Evolutionary conservation across 805 yeast genomes (phyloP), one percentile per base, ranked within the genome.

Genomic region (Priceomyces castillae): DNA sequence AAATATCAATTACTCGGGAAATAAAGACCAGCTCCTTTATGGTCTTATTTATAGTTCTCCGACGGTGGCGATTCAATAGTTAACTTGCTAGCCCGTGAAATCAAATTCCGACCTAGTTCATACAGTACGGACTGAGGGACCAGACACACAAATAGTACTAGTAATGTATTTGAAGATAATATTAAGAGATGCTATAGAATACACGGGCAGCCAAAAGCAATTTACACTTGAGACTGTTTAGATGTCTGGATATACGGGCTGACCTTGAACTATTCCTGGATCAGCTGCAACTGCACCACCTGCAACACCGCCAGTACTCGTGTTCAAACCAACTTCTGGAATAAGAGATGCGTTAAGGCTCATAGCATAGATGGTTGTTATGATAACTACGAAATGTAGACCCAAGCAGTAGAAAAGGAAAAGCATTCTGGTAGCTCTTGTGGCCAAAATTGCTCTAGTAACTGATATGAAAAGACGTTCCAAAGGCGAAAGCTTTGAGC

Each of bases 391-490:
- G 11, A 81, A 68, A 63, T 90, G 97, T 46, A 92, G 65, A 4
- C 86, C 85, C 10, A 80, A 54, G 56, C 95, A 86, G 61, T 90
- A 90, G 3, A 72, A 69, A 37, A 88, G 73, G 61, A 89, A 88
- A 35, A 85, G 58, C 73, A 83, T 76, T 54, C 97, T 67, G 7
- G 90, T 81, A 12, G 80, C 65, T 50, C 84, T 74, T 41, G 87
- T 87, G 14, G 90, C 84, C 45, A 90, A 67, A n/a, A 90, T 77
- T 0, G 86, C 77, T 50, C 87, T 73, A 1, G 95, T 84, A 47
- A 86, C 73, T 44, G 82, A 79, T 46, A 82, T 79, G 50, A 84
- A 85, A n/a, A 86, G 64, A 46, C 95, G 73, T 53, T 94, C 97
- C 44, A 86, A 58, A 1, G 94, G 86, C 1, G 90, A 81, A 60